Conservation (phyloP, 441 rosid species). For the Cnidoscolus chayamansa region DNA sequence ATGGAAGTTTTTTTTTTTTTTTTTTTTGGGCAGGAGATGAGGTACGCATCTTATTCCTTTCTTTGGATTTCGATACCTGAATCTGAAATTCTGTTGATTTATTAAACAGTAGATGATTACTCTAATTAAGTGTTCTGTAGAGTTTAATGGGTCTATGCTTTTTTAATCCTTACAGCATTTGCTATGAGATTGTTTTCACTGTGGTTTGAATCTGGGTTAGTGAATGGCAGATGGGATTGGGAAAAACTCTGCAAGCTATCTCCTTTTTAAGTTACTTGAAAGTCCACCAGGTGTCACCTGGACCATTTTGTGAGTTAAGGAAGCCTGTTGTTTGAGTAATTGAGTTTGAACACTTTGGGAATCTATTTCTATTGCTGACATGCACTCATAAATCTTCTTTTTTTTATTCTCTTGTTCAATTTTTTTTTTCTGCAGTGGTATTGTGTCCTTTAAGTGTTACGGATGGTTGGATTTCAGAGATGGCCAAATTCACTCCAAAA, state of each 20-base stretch:
- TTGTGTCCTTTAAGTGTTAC: constrained; percentile 83
- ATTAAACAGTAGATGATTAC: not conserved
- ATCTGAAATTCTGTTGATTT: not conserved
- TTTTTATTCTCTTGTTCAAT: constrained; percentile 13
- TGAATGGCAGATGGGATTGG: constrained; percentile 76
- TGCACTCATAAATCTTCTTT: not conserved
- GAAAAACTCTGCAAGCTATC: constrained; percentile 85
- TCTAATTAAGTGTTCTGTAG: not conserved
- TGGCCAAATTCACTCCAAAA: constrained; percentile 61
- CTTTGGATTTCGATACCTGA: not conserved
- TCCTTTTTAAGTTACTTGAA: constrained; percentile 75
- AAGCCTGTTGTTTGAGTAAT: constrained; percentile 18
- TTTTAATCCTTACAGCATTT: not conserved
- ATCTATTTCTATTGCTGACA: not conserved
- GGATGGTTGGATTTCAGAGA: constrained; percentile 84
- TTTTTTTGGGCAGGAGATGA: constrained; percentile 64
- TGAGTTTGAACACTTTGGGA: not conserved
- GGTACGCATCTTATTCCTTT: constrained; percentile 35
- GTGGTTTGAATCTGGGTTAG: constrained; percentile 20
- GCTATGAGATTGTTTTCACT: constrained; percentile 1
- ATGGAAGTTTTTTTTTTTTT: constrained; percentile 17
- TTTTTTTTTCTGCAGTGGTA: constrained; percentile 49
- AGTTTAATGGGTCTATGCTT: not conserved
- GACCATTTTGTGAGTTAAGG: constrained; percentile 70
- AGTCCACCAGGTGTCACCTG: constrained; percentile 41